phyloP scores from a whole-genome alignment of 306 rosid species.

The Corylus heterophylla region DNA sequence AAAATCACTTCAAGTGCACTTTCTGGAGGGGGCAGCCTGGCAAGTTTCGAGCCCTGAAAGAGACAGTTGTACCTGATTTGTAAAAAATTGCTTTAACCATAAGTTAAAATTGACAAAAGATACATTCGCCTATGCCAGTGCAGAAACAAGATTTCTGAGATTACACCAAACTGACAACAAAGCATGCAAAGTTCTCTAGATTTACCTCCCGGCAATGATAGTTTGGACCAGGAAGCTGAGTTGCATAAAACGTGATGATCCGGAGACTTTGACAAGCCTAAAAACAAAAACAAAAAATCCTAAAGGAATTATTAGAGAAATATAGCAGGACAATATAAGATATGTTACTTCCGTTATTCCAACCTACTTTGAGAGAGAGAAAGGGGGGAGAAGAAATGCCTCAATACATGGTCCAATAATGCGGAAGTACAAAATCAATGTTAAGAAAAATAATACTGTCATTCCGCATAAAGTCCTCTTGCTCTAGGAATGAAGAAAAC shows the following conservation, averaged over 20 bases:
- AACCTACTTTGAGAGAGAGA: neutral
- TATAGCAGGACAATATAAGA: conserved; percentile 4
- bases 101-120: neutral
- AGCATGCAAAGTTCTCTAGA: neutral
- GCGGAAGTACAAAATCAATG: neutral
- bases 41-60: conserved; percentile 54
- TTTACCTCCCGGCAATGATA: conserved; percentile 80
- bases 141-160: neutral
- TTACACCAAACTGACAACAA: conserved; percentile 3
- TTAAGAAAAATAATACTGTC: neutral
- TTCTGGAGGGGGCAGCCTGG: conserved; percentile 46
- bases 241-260: conserved; percentile 72
- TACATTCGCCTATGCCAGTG: neutral
- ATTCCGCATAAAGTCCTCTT: neutral
- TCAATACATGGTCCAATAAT: neutral
- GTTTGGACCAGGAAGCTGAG: conserved; percentile 95
- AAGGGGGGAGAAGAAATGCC: neutral
- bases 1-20: conserved; percentile 44
- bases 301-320: conserved; percentile 3
- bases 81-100: conserved; percentile 15
- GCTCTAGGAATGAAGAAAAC: neutral
- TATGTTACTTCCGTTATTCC: conserved; percentile 9
- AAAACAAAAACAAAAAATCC: conserved; percentile 3
- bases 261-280: conserved; percentile 85
- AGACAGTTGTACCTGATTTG: conserved; percentile 36